phyloP scores from a whole-genome alignment of 2,329 filamentous ascomycete species.

The Bisporella sp. region DNA sequence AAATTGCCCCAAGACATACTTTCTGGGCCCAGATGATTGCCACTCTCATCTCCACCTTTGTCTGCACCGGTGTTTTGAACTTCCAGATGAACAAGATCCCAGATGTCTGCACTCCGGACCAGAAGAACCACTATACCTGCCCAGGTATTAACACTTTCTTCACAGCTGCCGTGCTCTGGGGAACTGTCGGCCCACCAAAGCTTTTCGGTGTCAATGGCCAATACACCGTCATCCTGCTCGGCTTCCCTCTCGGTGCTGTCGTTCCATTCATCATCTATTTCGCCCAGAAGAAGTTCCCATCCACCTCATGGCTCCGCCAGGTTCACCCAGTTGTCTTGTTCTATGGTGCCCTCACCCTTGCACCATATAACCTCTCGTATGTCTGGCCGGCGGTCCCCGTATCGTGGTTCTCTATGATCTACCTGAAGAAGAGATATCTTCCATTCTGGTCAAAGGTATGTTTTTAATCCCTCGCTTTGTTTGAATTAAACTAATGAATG shows the following conservation, averaged over 20 bases:
- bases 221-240: slow-evolving; percentile 60
- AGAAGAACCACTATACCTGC: slow-evolving; percentile 40
- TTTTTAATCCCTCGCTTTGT: slow-evolving; percentile 59
- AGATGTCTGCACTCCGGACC: slow-evolving; percentile 48
- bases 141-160: slow-evolving; percentile 40
- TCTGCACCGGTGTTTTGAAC: slow-evolving; percentile 60
- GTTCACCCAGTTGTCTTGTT: slow-evolving; percentile 8
- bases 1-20: slow-evolving; percentile 56
- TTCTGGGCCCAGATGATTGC: slow-evolving; percentile 61
- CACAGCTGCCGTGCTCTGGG: slow-evolving; percentile 65
- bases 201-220: slow-evolving; percentile 60
- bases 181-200: slow-evolving; percentile 61
- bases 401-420: no score
- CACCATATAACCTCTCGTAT: slow-evolving; percentile 65
- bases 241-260: slow-evolving; percentile 61
- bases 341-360: slow-evolving; percentile 22
- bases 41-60: slow-evolving; percentile 58
- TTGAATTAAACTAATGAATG: slow-evolving; percentile 62
- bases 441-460: no score
- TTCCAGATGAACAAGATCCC: slow-evolving; percentile 54
- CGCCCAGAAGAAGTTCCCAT: slow-evolving; percentile 48
- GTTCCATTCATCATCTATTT: slow-evolving; percentile 54
- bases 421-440: no score
- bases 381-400: slow-evolving; percentile 33
- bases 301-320: slow-evolving; percentile 45